Conservation (phyloP, 805 yeast genomes). For the Wickerhamiella alocasiicola region DNA sequence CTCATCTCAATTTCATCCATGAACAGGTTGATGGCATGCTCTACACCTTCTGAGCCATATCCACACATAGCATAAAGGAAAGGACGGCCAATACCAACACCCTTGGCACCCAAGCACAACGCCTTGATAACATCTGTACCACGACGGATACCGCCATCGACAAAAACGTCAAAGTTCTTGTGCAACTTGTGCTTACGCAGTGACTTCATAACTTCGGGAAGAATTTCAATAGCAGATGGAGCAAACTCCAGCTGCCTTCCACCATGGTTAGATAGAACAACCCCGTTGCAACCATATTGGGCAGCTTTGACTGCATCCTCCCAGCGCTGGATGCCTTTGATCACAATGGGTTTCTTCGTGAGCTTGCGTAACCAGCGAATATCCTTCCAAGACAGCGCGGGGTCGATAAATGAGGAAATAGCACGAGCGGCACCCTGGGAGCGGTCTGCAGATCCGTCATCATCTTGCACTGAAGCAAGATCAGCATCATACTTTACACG, state of each 20-base stretch:
- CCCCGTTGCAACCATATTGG: conserved; percentile 59
- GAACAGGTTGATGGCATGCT: conserved; percentile 49
- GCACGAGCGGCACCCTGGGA: conserved; percentile 79
- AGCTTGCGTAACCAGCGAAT: conserved; percentile 16
- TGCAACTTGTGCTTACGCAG: conserved; percentile 21
- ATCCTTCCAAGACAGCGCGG: conserved; percentile 27
- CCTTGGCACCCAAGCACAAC: conserved; percentile 61
- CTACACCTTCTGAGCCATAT: conserved; percentile 66
- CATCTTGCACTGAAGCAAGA: conserved; percentile 35
- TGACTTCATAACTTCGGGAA: conserved; percentile 56
- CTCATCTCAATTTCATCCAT: conserved; percentile 61
- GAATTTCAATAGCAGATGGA: conserved; percentile 56
- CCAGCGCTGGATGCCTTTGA: conserved; percentile 76
- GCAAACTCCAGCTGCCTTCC: conserved; percentile 80
- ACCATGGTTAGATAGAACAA: conserved; percentile 81
- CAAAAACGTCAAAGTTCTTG: conserved; percentile 45
- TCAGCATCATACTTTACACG: conserved; percentile 48
- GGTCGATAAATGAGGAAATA: conserved; percentile 75
- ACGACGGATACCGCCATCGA: conserved; percentile 70
- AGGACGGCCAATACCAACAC: conserved; percentile 65
- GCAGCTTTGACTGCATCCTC: conserved; percentile 69
- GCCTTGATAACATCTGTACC: conserved; percentile 73
- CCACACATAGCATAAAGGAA: conserved; percentile 67
- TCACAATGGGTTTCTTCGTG: conserved; percentile 32
- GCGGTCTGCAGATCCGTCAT: conserved; percentile 37